Conservation (phyloP, 2,329 filamentous ascomycete species). For the Zelopaecilomyces penicillatus region DNA sequence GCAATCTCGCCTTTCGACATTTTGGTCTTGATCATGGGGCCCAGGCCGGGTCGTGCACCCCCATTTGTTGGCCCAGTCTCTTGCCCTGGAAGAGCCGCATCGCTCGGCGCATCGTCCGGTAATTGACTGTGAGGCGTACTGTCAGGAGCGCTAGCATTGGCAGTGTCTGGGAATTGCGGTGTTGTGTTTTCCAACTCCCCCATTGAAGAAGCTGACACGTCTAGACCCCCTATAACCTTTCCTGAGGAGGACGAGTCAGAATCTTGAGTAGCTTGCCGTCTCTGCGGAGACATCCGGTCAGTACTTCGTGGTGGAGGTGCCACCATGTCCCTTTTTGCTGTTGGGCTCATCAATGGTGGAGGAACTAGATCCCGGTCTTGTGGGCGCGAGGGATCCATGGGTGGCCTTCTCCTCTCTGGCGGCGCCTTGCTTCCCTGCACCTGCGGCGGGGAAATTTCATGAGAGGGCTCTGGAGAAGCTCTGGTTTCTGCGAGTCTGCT, state of each 20-base stretch:
- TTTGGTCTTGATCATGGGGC: conserved; percentile 84
- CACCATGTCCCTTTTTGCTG: conserved; percentile 34
- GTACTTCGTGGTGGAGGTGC: conserved; percentile 44
- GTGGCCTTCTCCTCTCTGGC: conserved; percentile 57
- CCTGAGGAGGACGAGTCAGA: no score
- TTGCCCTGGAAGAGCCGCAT: neutral
- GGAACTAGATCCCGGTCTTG: conserved; percentile 49
- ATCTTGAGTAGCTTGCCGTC: no score
- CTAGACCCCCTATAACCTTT: no score
- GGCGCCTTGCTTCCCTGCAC: conserved; percentile 37
- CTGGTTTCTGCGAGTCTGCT: conserved; percentile 26
- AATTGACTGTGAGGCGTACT: no score
- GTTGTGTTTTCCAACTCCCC: no score
- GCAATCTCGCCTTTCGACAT: conserved; percentile 65
- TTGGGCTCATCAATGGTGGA: conserved; percentile 47
- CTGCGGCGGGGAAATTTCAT: conserved; percentile 9
- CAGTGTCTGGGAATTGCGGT: no score
- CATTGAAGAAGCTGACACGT: no score
- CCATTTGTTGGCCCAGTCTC: conserved; percentile 16
- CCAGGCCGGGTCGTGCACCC: conserved; percentile 62
- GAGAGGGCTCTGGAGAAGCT: conserved; percentile 12
- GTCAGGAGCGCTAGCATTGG: no score
- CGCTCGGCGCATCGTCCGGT: no score
- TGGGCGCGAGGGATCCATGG: conserved; percentile 53
- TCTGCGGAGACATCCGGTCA: conserved; percentile 40